Evolutionary conservation across 2,329 filamentous ascomycete genomes (phyloP).

Genomic region (Botrytis aclada): DNA sequence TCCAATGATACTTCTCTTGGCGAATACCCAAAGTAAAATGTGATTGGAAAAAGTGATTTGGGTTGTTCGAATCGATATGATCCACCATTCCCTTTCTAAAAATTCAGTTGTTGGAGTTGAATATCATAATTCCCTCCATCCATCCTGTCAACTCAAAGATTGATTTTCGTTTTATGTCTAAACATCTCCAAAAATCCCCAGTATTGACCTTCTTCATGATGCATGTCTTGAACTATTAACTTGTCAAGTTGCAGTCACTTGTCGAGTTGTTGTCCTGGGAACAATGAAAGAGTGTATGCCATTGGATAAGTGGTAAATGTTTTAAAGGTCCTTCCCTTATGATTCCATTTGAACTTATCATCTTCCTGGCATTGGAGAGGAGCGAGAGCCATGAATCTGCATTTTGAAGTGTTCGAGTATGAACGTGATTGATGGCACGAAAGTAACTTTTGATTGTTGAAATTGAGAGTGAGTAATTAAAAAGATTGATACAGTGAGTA

Average conservation of each 20-base stretch:
- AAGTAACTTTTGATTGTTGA: neutral
- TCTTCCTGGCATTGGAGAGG: neutral
- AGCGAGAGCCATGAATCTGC: neutral
- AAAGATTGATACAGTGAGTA: neutral
- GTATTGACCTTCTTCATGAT: neutral
- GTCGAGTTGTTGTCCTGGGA: neutral
- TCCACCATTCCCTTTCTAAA: neutral
- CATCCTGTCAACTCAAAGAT: neutral
- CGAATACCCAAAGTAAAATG: neutral
- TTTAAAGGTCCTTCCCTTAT: neutral
- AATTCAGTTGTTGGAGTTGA: neutral
- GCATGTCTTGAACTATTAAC: neutral
- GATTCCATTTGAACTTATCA: neutral
- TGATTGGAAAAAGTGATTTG: neutral
- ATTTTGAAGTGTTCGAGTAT: neutral
- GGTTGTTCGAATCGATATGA: neutral
- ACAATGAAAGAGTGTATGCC: neutral
- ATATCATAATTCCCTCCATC: neutral
- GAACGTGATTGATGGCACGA: neutral
- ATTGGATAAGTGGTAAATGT: too few relatives aligned
- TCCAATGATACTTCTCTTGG: neutral
- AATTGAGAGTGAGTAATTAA: too few relatives aligned
- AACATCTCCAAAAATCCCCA: neutral
- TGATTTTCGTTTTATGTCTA: neutral
- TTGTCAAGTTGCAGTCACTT: neutral